phyloP scores from a whole-genome alignment of 1,284 basidiomycete species.

The Leccinum cinnamomeum region DNA sequence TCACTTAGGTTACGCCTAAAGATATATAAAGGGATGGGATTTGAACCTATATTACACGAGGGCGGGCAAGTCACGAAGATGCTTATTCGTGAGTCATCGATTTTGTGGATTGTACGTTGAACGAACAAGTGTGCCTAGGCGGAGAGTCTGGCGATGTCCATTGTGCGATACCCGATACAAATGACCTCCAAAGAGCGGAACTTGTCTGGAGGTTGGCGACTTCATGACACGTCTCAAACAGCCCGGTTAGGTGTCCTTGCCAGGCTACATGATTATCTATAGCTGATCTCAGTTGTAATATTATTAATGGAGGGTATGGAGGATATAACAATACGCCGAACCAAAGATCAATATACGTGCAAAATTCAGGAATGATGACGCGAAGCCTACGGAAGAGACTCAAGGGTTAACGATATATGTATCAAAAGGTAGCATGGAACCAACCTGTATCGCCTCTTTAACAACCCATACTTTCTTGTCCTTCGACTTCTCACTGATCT shows the following conservation, averaged over 20 bases:
- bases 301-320: constrained; percentile 7
- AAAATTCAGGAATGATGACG: constrained; percentile 11
- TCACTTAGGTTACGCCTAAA: constrained; percentile 57
- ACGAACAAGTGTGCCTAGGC: constrained; percentile 37
- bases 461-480: constrained; percentile 70
- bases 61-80: constrained; percentile 54
- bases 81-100: constrained; percentile 57
- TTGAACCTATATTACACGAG: constrained; percentile 60
- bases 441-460: constrained; percentile 43
- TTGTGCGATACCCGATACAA: constrained; percentile 36
- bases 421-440: constrained; percentile 11
- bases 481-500: constrained; percentile 71
- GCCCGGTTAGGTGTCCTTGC: background rate
- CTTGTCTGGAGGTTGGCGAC: constrained; percentile 58
- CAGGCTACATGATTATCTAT: background rate
- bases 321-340: constrained; percentile 13
- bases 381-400: constrained; percentile 12
- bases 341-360: constrained; percentile 4
- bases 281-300: background rate
- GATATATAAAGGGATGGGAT: constrained; percentile 68
- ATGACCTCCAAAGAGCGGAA: constrained; percentile 38
- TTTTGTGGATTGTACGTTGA: background rate
- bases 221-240: constrained; percentile 40
- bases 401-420: background rate
- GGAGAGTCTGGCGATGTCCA: constrained; percentile 64